Evolutionary conservation across 164 flowering plant species (phyloP), one percentile per base, ranked within the genome.

Genomic region (Umbellularia californica): DNA sequence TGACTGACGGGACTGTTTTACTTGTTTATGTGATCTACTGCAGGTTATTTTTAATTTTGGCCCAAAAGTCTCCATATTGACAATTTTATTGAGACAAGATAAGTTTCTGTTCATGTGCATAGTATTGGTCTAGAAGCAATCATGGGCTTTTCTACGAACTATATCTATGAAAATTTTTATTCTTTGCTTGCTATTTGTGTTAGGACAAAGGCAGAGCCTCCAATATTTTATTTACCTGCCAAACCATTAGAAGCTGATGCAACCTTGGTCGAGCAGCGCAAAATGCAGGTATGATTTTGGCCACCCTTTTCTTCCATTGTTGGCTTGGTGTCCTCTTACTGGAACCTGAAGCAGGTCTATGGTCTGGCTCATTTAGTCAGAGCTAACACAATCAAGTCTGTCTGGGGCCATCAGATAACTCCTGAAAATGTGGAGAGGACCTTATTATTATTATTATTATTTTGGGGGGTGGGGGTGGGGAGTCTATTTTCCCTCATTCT

Each of bases 1-100:
- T 69, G 52, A 47, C 35, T 69, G 12, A 47, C 55, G 5, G 3
- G 24, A 3, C 19, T 14, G 17, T 55, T 69, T 74, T 9, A 50
- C 52, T 24, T 70, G 3, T 10, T 33, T 58, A 3, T 62, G 69
- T 64, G 72, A 51, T 51, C 15, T 69, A 11, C 60, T 84, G 90
- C 97, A 95, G 99, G 99, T 95, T 95, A 93, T 88, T 92, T 95
- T 90, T 92, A 87, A 80, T 89, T 92, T 90, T 87, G 97, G 98
- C 89, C 96, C 92, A 84, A 89, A 90, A 88, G 98, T 92, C 79
- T 93, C 90, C 97, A 89, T 93, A 88, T 93, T 90, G 93, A 86
- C 96, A 90, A 86, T 92, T 93, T 93, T 93, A 85, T 93, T 85
- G 88, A 85, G 87, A 82, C 91, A 92, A 93, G 99, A 92, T 93